Conservation (phyloP, 129 eudicot genomes). For the Erigeron canadensis region DNA sequence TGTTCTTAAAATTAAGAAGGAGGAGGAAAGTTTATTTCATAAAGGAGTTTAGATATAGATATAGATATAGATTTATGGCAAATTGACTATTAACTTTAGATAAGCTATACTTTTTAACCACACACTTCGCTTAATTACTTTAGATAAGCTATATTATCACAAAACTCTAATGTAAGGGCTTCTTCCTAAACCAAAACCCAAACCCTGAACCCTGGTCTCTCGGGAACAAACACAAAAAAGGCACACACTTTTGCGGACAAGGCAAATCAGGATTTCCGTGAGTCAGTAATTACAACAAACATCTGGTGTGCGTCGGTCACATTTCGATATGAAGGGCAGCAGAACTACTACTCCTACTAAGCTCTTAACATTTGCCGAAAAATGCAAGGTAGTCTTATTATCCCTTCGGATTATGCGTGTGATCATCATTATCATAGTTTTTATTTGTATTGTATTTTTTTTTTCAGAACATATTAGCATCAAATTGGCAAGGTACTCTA, state of each 20-base stretch:
- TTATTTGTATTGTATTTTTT: background rate
- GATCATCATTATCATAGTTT: background rate
- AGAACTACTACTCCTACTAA: slow-evolving; percentile 22
- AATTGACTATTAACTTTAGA: too few relatives aligned
- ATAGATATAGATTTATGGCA: too few relatives aligned
- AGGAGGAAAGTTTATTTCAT: too few relatives aligned
- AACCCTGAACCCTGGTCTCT: too few relatives aligned
- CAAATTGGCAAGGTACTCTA: slow-evolving; percentile 87
- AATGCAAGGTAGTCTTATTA: slow-evolving; percentile 59
- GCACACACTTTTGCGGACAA: background rate
- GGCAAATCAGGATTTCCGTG: background rate
- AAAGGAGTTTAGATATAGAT: too few relatives aligned
- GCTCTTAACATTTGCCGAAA: slow-evolving; percentile 56
- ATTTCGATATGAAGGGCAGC: slow-evolving; percentile 28
- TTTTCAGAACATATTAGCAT: slow-evolving; percentile 67
- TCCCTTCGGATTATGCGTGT: background rate
- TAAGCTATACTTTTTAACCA: too few relatives aligned
- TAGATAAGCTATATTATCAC: too few relatives aligned
- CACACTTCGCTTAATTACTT: too few relatives aligned
- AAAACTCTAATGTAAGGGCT: too few relatives aligned
- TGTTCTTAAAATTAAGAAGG: too few relatives aligned
- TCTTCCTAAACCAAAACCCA: too few relatives aligned
- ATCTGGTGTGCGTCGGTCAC: slow-evolving; percentile 35
- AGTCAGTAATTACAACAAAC: slow-evolving; percentile 38
- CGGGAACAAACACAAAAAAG: background rate